A percentile compares a stretch with the other conserved stretches of the same genome.
Evolutionary conservation across 441 rosid genomes (phyloP).

Genomic region (Aquilaria agallochum): DNA sequence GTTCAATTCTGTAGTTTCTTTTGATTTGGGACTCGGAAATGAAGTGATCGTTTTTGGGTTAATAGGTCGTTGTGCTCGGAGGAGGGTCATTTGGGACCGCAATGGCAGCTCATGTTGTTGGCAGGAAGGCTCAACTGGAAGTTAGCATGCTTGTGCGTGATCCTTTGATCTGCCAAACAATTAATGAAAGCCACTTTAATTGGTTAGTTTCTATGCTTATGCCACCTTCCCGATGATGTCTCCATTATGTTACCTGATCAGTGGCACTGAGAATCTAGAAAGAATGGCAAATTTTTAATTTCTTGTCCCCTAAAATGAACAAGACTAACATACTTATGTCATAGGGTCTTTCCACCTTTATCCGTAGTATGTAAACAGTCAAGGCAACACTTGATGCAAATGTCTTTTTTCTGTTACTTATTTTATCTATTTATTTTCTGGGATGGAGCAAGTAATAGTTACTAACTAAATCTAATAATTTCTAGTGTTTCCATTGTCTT

Average conservation of each 20-base stretch:
- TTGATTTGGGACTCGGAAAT: not conserved
- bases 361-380: too few relatives aligned
- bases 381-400: too few relatives aligned
- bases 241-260: not conserved
- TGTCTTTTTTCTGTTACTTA: too few relatives aligned
- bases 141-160: constrained; percentile 86
- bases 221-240: not conserved
- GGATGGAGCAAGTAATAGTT: not conserved
- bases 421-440: too few relatives aligned
- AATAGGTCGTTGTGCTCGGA: constrained; percentile 89
- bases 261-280: too few relatives aligned
- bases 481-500: constrained; percentile 2
- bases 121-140: constrained; percentile 56
- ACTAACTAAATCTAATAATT: not conserved
- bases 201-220: constrained; percentile 26
- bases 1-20: too few relatives aligned
- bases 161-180: constrained; percentile 59
- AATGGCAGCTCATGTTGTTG: constrained; percentile 92
- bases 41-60: not conserved
- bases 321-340: too few relatives aligned
- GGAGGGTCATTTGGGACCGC: constrained; percentile 98
- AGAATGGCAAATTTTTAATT: too few relatives aligned
- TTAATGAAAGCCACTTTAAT: constrained; percentile 57
- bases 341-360: too few relatives aligned
- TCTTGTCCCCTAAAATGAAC: too few relatives aligned